Base-by-base conservation (phyloP, 306 rosid species). In the Hippophae gyantsensis region DNA sequence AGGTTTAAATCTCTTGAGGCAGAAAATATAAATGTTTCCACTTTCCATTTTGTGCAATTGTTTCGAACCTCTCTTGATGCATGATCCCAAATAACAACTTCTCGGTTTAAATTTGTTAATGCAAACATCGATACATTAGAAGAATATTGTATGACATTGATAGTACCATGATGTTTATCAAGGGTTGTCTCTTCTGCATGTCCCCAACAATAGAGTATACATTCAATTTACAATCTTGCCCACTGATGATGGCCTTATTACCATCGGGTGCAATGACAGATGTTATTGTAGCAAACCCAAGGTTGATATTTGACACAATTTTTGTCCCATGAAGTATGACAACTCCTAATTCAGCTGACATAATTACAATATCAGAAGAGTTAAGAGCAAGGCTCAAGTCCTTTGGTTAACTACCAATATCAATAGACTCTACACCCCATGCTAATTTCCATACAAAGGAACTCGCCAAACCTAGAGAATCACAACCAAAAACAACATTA, bases 361-460 rank as follows among this genome's bases (percentile, higher is more conserved):
- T 82, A 61, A 92, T 68, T 61, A 81, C 95, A 60, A 92, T 87
- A 62, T 92, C 93, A 56, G 96, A 89, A 53, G 86, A 83, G 47
- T 43, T 77, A 75, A 79, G 84, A 48, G 98, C 93, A 72, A 83
- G 81, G 69, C 86, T 83, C 76, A 92, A 74, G 72, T 87, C 96
- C 82, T 85, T 83, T 52, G 95, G 89, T 73, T 92, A 96, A 85
- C 76, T 82, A 64, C 98, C 95, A 63, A 92, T 70, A 83, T 92
- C 98, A 82, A 92, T 56, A 41, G 85, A 80, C 62, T 82, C 93
- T 44, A 82, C 85, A 67, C 93, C 74, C 84, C 93, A 63, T 89
- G 83, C 55, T 79, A 82, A 75, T 86, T 88, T 48, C 71, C 86
- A 9, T 59, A 67, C 41, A 85, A 44, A 57, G 93, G 71, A 74